Percentiles rank a stretch among this genome's conserved stretches.
These are phyloP conservation scores for Fraxinus baroniana DNA, from an alignment of 305 asterid species.

Conservation along the genomic window DNA sequence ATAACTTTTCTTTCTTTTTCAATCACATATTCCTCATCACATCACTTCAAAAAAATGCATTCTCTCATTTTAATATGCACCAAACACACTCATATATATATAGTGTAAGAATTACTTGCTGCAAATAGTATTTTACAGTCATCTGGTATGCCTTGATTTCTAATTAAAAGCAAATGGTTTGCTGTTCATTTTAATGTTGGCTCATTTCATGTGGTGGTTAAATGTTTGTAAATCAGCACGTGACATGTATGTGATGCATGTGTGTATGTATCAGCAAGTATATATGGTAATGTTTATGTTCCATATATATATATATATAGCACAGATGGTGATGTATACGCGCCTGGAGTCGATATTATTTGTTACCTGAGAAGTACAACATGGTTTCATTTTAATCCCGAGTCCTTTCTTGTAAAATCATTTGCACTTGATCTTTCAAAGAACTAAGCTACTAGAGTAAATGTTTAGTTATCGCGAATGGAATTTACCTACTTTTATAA, in stretches of 20 bases:
- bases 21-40: no score
- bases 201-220: neutral
- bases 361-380: neutral
- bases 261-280: neutral
- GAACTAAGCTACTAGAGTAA: neutral
- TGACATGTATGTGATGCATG: neutral
- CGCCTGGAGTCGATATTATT: neutral
- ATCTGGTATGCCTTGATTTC: neutral
- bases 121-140: neutral
- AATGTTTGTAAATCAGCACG: neutral
- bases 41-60: no score
- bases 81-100: no score
- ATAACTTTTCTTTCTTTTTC: no score
- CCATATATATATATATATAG: neutral
- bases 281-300: neutral
- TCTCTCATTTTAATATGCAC: no score
- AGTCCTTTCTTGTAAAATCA: neutral
- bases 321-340: neutral
- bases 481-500: neutral
- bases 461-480: neutral
- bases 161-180: neutral
- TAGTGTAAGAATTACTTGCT: neutral
- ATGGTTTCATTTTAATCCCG: neutral
- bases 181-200: neutral
- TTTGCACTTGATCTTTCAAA: neutral